Evolutionary conservation across 2,329 filamentous ascomycete genomes (phyloP), one percentile per base, ranked within the genome.

Genomic region (Hyphodiscus sp.): DNA sequence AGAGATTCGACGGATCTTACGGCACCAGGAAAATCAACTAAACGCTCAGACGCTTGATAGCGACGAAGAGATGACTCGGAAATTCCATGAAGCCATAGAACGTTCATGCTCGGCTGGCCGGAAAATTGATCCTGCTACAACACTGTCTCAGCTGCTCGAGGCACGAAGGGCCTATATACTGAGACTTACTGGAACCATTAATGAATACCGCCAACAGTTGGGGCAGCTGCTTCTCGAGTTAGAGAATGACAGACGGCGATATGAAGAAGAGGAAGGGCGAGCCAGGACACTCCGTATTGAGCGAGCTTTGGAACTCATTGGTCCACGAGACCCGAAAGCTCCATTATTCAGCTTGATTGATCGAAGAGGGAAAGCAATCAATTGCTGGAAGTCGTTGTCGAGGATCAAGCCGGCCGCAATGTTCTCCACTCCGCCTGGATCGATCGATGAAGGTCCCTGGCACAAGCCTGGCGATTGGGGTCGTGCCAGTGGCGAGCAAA

Each of bases 401-500:
- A 41, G 59, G 50, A 42, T 63, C 15, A 55, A 51, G 42, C 13
- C 43, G 30, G 41, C 55, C 8, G 30, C 23, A 6, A 55, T 51
- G 16, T 55, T 52, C 13, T 42, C 46, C 23, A 41, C 49, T 4
- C 19, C 52, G 10, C 18, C 56, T 13, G 45, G 42, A 11, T 26
- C 11, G 5, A 20, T 30, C 18, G 29, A 38, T 8, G 59, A 59
- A 47, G 58, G 59, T 9, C 60, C 60, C 2, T 64, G 62, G 62
- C 62, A 62, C 30, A n/a, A 52, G 6, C 19, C 19, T 29, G 60
- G 61, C 30, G 51, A 57, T 16, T 64, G 60, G 62, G 52, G 59
- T 20, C 52, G 60, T 13, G 46, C 58, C 9, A 42, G 41, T 1
- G 58, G 60, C 3, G 61, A 63, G 45, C 55, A 62, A 46, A 45